Evolutionary conservation across 2,329 filamentous ascomycete genomes (phyloP).

Genomic region (Clarireedia hainanense): DNA sequence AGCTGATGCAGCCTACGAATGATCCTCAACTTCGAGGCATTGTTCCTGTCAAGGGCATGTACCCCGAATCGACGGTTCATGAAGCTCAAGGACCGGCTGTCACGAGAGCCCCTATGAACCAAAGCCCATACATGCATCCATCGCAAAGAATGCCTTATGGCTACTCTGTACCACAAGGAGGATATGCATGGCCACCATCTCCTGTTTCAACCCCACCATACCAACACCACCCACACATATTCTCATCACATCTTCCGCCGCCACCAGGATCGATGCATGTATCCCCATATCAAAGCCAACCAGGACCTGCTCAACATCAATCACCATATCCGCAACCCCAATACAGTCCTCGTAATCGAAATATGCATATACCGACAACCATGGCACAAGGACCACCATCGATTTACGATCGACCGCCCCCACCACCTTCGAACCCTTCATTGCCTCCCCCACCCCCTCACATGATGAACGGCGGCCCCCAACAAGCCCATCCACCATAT

Average conservation of each 20-base stretch:
- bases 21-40: conserved; percentile 78
- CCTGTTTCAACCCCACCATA: conserved; percentile 47
- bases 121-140: conserved; percentile 35
- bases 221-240: conserved; percentile 31
- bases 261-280: conserved; percentile 27
- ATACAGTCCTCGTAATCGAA: conserved; percentile 22
- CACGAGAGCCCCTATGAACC: conserved; percentile 63
- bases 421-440: conserved; percentile 29
- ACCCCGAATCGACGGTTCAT: conserved; percentile 89
- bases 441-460: conserved; percentile 26
- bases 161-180: conserved; percentile 32
- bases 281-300: conserved; percentile 24
- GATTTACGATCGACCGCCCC: conserved; percentile 29
- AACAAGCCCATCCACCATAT: conserved; percentile 19
- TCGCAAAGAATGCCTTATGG: conserved; percentile 32
- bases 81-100: conserved; percentile 77
- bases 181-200: conserved; percentile 48
- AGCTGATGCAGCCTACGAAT: conserved; percentile 71
- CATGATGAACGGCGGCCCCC: conserved; percentile 13
- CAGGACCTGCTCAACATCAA: conserved; percentile 26
- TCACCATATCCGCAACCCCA: conserved; percentile 25
- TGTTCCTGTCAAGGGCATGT: conserved; percentile 85
- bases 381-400: conserved; percentile 17
- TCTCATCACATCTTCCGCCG: conserved; percentile 32
- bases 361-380: conserved; percentile 13